Evolutionary conservation across 2,329 filamentous ascomycete species (phyloP).

Genomic region (Penicillium sp.): DNA sequence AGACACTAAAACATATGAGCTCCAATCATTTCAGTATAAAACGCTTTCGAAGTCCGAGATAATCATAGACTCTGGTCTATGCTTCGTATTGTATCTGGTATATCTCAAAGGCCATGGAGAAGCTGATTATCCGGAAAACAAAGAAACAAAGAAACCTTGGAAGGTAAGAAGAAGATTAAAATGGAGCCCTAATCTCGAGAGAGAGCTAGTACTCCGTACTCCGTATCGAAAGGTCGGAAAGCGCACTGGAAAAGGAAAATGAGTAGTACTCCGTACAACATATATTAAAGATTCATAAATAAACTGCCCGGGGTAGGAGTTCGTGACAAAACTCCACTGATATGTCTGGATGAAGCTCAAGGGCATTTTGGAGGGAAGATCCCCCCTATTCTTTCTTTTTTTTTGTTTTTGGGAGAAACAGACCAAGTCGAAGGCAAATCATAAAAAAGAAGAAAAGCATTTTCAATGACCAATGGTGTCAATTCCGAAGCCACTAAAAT

Average conservation of each 20-base stretch:
- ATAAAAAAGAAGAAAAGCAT: conserved; percentile 5
- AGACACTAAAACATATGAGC: conserved; percentile 2
- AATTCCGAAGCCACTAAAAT: conserved; percentile 12
- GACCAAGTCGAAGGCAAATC: background rate
- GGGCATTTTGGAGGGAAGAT: conserved; percentile 1
- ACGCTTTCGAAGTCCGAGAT: background rate
- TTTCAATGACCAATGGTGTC: conserved; percentile 16
- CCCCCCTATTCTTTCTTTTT: conserved; percentile 2
- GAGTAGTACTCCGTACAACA: background rate
- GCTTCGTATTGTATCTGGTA: background rate
- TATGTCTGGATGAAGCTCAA: conserved; percentile 8
- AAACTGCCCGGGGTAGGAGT: conserved; percentile 20
- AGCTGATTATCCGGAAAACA: background rate
- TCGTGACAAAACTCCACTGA: conserved; percentile 20
- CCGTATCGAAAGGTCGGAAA: background rate
- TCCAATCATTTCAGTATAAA: background rate
- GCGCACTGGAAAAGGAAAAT: conserved; percentile 6
- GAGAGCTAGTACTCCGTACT: background rate
- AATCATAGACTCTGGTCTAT: background rate
- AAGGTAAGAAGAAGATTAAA: conserved; percentile 1
- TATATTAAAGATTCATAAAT: background rate
- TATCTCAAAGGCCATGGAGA: background rate
- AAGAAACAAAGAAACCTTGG: conserved; percentile 6
- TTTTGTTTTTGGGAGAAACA: background rate
- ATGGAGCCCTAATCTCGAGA: conserved; percentile 6